phyloP scores from a whole-genome alignment of 2,329 filamentous ascomycete species.

The Aschersonia sp. region DNA sequence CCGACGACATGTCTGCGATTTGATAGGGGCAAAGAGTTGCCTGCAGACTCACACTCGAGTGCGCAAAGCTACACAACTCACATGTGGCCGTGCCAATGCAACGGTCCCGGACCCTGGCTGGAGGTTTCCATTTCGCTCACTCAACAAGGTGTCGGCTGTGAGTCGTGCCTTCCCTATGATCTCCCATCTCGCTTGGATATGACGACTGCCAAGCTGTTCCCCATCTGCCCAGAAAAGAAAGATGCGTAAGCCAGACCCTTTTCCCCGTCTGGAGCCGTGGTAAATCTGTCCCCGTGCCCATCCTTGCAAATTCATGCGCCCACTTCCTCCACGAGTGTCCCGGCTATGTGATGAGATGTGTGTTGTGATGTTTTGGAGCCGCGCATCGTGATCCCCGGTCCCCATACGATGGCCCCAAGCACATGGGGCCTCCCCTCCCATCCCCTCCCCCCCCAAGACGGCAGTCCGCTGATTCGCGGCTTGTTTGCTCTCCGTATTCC shows the following conservation, averaged over 20 bases:
- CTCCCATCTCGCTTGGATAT: not conserved
- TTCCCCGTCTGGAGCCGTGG: not conserved
- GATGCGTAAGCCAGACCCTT: not conserved
- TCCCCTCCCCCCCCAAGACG: too few relatives aligned
- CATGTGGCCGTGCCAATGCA: too few relatives aligned
- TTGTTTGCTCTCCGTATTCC: not conserved
- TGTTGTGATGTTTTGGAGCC: not conserved
- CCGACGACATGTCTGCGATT: too few relatives aligned
- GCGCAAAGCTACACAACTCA: too few relatives aligned
- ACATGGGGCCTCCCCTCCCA: too few relatives aligned
- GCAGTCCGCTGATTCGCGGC: too few relatives aligned
- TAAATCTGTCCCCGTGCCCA: not conserved
- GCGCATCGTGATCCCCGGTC: not conserved
- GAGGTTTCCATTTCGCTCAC: too few relatives aligned
- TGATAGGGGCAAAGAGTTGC: too few relatives aligned
- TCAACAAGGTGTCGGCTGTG: not conserved
- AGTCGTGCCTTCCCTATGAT: not conserved
- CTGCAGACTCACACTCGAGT: too few relatives aligned
- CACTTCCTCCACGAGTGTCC: not conserved
- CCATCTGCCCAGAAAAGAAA: not conserved
- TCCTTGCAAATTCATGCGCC: not conserved
- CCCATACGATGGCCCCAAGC: too few relatives aligned
- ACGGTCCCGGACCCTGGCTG: too few relatives aligned
- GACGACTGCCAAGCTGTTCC: not conserved
- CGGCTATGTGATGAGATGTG: not conserved